Conservation (phyloP, 2,329 filamentous ascomycete species). For the Penicillium sp. region DNA sequence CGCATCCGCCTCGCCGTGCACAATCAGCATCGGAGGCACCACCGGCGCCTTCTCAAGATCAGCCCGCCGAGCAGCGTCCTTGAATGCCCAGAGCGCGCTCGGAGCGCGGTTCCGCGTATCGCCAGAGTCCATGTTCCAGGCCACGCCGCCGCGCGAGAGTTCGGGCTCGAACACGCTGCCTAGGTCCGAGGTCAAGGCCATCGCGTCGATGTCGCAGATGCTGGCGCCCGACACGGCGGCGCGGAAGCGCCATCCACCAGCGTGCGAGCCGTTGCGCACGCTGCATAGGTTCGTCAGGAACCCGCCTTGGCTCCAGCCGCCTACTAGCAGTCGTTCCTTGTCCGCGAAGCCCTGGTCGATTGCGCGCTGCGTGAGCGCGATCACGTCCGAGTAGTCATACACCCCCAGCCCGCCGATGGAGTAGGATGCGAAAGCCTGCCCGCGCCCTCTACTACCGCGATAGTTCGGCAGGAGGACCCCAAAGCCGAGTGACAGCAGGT, state of each 20-base stretch:
- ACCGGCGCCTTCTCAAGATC: constrained; percentile 1
- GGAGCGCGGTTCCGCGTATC: constrained; percentile 8
- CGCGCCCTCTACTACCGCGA: constrained; percentile 18
- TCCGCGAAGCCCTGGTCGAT: constrained; percentile 15
- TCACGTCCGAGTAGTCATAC: constrained; percentile 15
- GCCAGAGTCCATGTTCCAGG: constrained; percentile 11
- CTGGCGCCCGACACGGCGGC: constrained; percentile 12
- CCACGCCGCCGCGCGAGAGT: constrained; percentile 9
- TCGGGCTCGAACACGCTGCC: constrained; percentile 10
- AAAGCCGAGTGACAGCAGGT: constrained; percentile 15
- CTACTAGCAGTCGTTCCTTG: constrained; percentile 10
- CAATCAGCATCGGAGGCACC: constrained; percentile 16
- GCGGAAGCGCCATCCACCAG: constrained; percentile 14
- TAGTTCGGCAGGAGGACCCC: constrained; percentile 20
- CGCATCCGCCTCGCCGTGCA: constrained; percentile 17
- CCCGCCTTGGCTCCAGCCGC: constrained; percentile 16
- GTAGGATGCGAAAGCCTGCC: constrained; percentile 13
- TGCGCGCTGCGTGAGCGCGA: constrained; percentile 13
- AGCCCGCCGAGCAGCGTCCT: constrained; percentile 3
- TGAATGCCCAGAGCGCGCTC: constrained; percentile 15
- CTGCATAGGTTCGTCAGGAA: constrained; percentile 11
- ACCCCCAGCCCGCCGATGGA: constrained; percentile 12
- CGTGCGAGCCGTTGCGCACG: constrained; percentile 9
- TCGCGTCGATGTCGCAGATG: constrained; percentile 15
- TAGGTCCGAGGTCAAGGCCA: constrained; percentile 14